Evolutionary conservation across 805 yeast species (phyloP).

Genomic region (Komagataella populi): DNA sequence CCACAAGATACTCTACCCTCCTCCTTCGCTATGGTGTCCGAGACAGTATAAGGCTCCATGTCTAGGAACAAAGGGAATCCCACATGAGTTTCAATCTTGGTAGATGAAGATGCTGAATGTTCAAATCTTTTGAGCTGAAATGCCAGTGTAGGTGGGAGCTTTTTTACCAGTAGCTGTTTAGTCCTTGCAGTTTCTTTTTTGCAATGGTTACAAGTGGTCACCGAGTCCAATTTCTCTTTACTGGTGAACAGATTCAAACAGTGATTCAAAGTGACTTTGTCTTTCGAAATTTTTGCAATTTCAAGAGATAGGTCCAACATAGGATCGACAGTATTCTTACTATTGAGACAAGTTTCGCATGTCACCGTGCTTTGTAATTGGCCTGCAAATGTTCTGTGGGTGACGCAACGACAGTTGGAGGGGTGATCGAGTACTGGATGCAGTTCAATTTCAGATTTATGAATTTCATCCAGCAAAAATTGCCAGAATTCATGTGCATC

Average conservation of each 20-base stretch:
- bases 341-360: conserved; percentile 54
- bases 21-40: conserved; percentile 7
- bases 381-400: conserved; percentile 78
- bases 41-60: conserved; percentile 41
- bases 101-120: conserved; percentile 37
- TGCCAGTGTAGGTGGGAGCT: conserved; percentile 64
- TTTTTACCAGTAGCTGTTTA: conserved; percentile 57
- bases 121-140: conserved; percentile 78
- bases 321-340: conserved; percentile 72
- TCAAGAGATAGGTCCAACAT: conserved; percentile 82
- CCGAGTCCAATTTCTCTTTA: conserved; percentile 62
- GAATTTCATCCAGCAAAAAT: conserved; percentile 76
- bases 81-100: conserved; percentile 68
- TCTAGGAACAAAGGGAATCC: conserved; percentile 62
- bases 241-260: conserved; percentile 71
- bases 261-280: conserved; percentile 28
- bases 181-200: conserved; percentile 46
- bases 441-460: conserved; percentile 25
- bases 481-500: conserved; percentile 99
- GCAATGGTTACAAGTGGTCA: conserved; percentile 62
- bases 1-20: conserved; percentile 1
- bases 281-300: conserved; percentile 21
- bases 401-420: conserved; percentile 53
- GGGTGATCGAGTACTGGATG: conserved; percentile 2
- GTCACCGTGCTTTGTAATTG: conserved; percentile 65